Base-by-base conservation (phyloP, 331 rosid genomes). In the Pyrus hybrid region DNA sequence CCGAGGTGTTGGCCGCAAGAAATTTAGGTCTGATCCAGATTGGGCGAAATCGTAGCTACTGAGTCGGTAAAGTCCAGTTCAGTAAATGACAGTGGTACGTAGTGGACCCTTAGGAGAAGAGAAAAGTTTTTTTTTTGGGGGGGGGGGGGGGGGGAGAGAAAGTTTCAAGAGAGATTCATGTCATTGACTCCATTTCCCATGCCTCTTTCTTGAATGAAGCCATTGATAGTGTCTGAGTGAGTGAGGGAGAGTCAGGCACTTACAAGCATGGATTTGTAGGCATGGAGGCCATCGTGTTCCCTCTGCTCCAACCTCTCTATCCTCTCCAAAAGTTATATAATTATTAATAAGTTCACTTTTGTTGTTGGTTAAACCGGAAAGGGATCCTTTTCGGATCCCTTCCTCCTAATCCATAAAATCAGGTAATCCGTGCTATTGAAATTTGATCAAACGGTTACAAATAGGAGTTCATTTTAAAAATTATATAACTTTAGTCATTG, bases 251-350 rank as follows among this genome's bases (percentile, higher is more conserved):
- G 47, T 69, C 47, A 2, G 67, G 80, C 53, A 66, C 51, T 32
- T 79, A 63, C 63, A 83, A 76, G 86, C 79, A 76, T 81, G 88
- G 86, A 76, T 69, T 71, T 80, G 87, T 80, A 83, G 83, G 80
- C 86, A 82, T 87, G 91, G 86, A 87, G 85, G 87, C 84, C 88
- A 89, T 86, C 87, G 81, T 89, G 98, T 85, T 89, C 92, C 95
- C 96, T 89, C 86, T 86, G 74, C 83, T 84, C 84, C 93, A 82
- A 86, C 84, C 87, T 80, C 84, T 85, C 75, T 84, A 66, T 81
- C 86, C 77, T 77, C 85, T 74, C 60, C 75, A 79, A 80, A 89
- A 81, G 82, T 79, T 54, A 3, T 72, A 63, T 45, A 29, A 61
- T 47, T 25, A 21, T 35, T 21, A 62, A 53, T 30, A 2, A 26